Percentiles rank a stretch among this genome's conserved stretches.
Conservation (phyloP, 257 asterid species). For the Echium plantagineum region DNA sequence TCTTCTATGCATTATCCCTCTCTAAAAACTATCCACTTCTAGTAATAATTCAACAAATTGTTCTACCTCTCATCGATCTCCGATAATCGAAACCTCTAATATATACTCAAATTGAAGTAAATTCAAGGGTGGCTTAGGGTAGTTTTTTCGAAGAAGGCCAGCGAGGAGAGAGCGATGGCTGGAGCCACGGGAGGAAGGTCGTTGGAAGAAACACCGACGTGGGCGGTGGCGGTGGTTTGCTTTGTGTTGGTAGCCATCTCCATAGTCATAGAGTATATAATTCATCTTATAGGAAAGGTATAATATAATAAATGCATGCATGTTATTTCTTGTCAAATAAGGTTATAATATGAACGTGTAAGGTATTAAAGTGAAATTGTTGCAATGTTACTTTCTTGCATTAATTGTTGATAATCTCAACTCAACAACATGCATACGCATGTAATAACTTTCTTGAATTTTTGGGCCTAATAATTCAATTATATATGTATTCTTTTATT, state of each 20-base stretch:
- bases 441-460: no score
- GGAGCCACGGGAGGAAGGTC: conserved; percentile 22
- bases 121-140: background rate
- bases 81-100: no score
- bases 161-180: conserved; percentile 17
- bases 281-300: conserved; percentile 56
- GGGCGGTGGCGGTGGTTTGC: conserved; percentile 59
- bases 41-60: no score
- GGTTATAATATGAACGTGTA: background rate
- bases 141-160: background rate
- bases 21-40: no score
- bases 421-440: background rate
- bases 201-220: conserved; percentile 45
- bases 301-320: background rate
- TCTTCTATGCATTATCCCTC: no score
- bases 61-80: no score
- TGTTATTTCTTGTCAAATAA: background rate
- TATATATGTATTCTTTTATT: no score
- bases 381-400: background rate
- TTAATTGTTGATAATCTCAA: background rate
- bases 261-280: conserved; percentile 31
- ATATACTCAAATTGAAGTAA: background rate
- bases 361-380: background rate
- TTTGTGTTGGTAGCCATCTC: conserved; percentile 40
- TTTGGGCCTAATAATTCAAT: background rate